Percentiles rank a stretch among this genome's conserved stretches.
These are phyloP conservation scores for Pyrus bretschneideri DNA, from an alignment of 306 rosid genomes.

Conservation along the genomic window DNA sequence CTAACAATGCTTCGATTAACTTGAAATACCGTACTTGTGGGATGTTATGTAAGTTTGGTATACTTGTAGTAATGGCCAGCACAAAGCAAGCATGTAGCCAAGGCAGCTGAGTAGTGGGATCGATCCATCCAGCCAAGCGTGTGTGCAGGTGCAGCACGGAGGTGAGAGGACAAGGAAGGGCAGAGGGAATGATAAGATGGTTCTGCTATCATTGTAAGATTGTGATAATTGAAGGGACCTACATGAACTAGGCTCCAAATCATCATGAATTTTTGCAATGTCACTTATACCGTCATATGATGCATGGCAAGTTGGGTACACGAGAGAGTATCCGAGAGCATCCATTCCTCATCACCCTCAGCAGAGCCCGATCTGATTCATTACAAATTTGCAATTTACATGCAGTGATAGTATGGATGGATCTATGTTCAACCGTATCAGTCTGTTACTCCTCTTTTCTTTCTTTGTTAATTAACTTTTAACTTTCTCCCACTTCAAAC, in stretches of 20 bases:
- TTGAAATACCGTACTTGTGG: neutral
- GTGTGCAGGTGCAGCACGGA: constrained; percentile 33
- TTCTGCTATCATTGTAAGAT: constrained; percentile 25
- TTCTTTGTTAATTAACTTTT: neutral
- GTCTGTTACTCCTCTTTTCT: neutral
- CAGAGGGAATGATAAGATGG: constrained; percentile 31
- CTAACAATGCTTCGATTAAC: too few relatives aligned
- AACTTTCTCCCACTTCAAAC: neutral
- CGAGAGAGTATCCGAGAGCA: neutral
- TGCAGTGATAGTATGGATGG: neutral
- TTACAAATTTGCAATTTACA: neutral
- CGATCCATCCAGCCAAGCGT: constrained; percentile 38
- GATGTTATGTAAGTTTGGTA: neutral
- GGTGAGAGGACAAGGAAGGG: constrained; percentile 6
- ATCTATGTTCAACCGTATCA: neutral
- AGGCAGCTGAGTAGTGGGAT: neutral
- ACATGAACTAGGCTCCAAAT: neutral
- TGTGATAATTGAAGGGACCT: constrained; percentile 18
- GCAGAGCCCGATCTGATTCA: neutral
- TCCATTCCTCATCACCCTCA: neutral
- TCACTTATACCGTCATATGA: neutral
- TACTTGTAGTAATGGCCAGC: neutral
- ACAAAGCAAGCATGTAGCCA: neutral
- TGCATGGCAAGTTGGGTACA: neutral
- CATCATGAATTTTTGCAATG: neutral